Percentiles rank a stretch among this genome's conserved stretches.
phyloP scores from a whole-genome alignment of 2,329 filamentous ascomycete species.

The Aspergillus sp. region DNA sequence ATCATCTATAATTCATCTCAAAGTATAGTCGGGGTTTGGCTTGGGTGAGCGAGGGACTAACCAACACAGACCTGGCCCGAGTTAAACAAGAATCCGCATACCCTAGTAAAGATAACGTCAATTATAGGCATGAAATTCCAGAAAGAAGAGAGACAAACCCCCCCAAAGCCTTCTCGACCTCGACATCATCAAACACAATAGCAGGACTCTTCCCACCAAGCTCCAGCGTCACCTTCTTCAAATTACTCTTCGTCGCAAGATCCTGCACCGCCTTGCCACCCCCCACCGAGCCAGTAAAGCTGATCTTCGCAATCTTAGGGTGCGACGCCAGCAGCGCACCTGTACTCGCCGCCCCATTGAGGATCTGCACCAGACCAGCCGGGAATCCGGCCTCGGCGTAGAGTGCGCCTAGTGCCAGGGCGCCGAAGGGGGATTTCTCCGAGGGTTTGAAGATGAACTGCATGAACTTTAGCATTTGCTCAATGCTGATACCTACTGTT shows the following conservation, averaged over 20 bases:
- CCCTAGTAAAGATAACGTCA: no score
- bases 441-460: slow-evolving; percentile 46
- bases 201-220: slow-evolving; percentile 31
- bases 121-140: no score
- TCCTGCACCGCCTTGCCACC: slow-evolving; percentile 44
- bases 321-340: slow-evolving; percentile 43
- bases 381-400: slow-evolving; percentile 46
- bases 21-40: no score
- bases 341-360: slow-evolving; percentile 28
- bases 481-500: no score
- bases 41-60: no score
- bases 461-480: not conserved
- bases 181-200: slow-evolving; percentile 29
- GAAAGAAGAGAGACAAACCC: not conserved
- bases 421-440: slow-evolving; percentile 45
- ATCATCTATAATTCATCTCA: no score
- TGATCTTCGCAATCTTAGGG: slow-evolving; percentile 30
- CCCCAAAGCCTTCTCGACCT: slow-evolving; percentile 27
- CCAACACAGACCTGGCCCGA: slow-evolving; percentile 23
- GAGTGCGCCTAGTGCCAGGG: slow-evolving; percentile 37
- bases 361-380: slow-evolving; percentile 45
- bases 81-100: slow-evolving; percentile 17
- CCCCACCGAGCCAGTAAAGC: slow-evolving; percentile 31
- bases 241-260: slow-evolving; percentile 29
- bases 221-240: slow-evolving; percentile 31